These are phyloP conservation scores for Perkinsela sp. DNA, from an alignment of 208 protist species.

Conservation along the genomic window DNA sequence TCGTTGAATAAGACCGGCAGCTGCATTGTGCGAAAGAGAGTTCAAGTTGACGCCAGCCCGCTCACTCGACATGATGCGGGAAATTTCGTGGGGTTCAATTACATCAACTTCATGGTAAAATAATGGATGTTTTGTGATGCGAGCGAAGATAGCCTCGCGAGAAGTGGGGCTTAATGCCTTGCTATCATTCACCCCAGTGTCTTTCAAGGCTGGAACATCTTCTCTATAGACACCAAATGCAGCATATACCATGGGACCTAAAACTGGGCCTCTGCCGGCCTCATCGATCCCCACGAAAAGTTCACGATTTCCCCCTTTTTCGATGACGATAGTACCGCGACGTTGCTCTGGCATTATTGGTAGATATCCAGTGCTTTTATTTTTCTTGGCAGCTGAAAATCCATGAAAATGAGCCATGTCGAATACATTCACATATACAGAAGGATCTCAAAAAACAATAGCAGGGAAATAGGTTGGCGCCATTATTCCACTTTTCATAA, in stretches of 20 bases:
- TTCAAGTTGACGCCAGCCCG: constrained; percentile 39
- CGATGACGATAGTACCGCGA: not conserved
- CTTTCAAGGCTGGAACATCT: constrained; percentile 23
- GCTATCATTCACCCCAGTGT: constrained; percentile 54
- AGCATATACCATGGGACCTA: constrained; percentile 77
- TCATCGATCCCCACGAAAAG: constrained; percentile 74
- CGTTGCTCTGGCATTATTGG: not conserved
- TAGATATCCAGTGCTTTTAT: not conserved
- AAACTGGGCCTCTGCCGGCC: constrained; percentile 68
- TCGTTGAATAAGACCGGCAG: constrained; percentile 35
- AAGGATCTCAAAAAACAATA: too few species aligned
- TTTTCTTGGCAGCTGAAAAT: not conserved
- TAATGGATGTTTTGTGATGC: constrained; percentile 20
- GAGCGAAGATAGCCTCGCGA: constrained; percentile 14
- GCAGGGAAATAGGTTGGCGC: too few species aligned
- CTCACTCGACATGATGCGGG: constrained; percentile 20
- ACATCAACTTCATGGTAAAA: constrained; percentile 25
- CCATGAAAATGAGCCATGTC: not conserved
- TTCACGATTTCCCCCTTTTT: constrained; percentile 14
- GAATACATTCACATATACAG: too few species aligned
- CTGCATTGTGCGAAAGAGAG: constrained; percentile 49
- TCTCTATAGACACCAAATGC: constrained; percentile 28
- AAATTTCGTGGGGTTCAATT: constrained; percentile 28
- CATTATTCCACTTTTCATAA: not conserved
- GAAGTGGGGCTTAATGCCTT: constrained; percentile 29